Conservation (phyloP, 2,329 filamentous ascomycete genomes). For the Fusarium ambrosium region DNA sequence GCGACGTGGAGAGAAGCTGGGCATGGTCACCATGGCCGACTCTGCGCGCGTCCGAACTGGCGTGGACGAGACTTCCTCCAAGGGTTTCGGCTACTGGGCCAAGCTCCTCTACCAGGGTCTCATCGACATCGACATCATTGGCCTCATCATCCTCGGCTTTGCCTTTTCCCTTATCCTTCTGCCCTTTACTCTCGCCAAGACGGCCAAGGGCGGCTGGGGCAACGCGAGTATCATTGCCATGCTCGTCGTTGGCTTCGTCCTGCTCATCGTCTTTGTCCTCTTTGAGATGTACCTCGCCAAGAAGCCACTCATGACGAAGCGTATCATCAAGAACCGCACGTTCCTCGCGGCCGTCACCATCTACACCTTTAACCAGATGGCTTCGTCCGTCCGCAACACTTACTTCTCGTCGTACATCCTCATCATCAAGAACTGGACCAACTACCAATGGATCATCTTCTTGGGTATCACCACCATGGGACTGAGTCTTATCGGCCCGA, state of each 20-base stretch:
- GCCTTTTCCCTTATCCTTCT: constrained; percentile 72
- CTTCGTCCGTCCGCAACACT: constrained; percentile 52
- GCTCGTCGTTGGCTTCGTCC: constrained; percentile 50
- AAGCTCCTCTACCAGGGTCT: constrained; percentile 48
- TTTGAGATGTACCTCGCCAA: constrained; percentile 52
- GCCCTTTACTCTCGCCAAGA: constrained; percentile 67
- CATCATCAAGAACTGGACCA: constrained; percentile 57
- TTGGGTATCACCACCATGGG: constrained; percentile 56
- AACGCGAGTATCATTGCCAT: constrained; percentile 51
- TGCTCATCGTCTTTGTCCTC: constrained; percentile 52
- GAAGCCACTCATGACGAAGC: constrained; percentile 51
- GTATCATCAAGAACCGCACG: constrained; percentile 49
- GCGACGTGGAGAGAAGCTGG: constrained; percentile 67
- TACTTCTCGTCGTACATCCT: constrained; percentile 56
- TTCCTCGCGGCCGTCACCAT: constrained; percentile 50
- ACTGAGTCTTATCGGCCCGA: constrained; percentile 53
- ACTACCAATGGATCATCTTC: constrained; percentile 58
- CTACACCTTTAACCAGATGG: constrained; percentile 53
- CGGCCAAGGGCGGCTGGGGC: constrained; percentile 51
- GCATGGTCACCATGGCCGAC: constrained; percentile 56
- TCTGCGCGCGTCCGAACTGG: constrained; percentile 42
- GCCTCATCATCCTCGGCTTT: constrained; percentile 58
- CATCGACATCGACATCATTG: constrained; percentile 50
- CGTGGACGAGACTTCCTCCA: constrained; percentile 45
- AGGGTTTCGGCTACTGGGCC: constrained; percentile 48